Evolutionary conservation across 2,329 filamentous ascomycete genomes (phyloP).

Genomic region (Sarocladium brachiariae): DNA sequence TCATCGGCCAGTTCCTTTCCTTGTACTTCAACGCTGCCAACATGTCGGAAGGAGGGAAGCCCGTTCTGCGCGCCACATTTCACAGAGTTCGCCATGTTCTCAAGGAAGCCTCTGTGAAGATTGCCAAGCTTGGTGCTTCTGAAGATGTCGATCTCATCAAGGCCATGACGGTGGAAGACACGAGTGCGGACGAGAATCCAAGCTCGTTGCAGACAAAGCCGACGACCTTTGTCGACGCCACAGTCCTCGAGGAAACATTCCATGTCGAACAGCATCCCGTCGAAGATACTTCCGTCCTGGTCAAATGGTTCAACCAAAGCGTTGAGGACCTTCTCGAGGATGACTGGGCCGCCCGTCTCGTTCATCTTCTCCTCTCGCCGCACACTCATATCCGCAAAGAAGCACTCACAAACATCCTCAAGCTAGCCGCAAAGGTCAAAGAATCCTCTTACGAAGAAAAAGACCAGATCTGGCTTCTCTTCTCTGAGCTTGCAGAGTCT

Average conservation of each 20-base stretch:
- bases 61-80: slow-evolving; percentile 22
- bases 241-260: slow-evolving; percentile 47
- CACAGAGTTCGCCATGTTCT: slow-evolving; percentile 25
- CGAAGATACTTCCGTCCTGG: slow-evolving; percentile 45
- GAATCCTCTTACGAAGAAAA: slow-evolving; percentile 68
- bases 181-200: not conserved
- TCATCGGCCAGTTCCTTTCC: slow-evolving; percentile 52
- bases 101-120: slow-evolving; percentile 17
- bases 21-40: slow-evolving; percentile 48
- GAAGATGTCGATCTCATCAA: slow-evolving; percentile 15
- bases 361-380: slow-evolving; percentile 69
- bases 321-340: slow-evolving; percentile 75
- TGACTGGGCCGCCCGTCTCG: slow-evolving; percentile 60
- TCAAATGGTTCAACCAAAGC: slow-evolving; percentile 68
- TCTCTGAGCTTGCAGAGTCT: slow-evolving; percentile 76
- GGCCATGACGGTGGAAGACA: slow-evolving; percentile 10
- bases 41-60: slow-evolving; percentile 37
- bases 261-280: slow-evolving; percentile 35
- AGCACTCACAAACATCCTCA: slow-evolving; percentile 62
- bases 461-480: slow-evolving; percentile 70
- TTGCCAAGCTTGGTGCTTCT: slow-evolving; percentile 15
- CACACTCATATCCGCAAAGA: slow-evolving; percentile 73
- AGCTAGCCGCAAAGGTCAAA: slow-evolving; percentile 55
- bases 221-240: slow-evolving; percentile 22
- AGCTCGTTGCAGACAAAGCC: slow-evolving; percentile 5